A percentile compares a stretch with the other conserved stretches of the same genome.
Conservation (phyloP, 129 eudicot species). For the Tagetes erecta region DNA sequence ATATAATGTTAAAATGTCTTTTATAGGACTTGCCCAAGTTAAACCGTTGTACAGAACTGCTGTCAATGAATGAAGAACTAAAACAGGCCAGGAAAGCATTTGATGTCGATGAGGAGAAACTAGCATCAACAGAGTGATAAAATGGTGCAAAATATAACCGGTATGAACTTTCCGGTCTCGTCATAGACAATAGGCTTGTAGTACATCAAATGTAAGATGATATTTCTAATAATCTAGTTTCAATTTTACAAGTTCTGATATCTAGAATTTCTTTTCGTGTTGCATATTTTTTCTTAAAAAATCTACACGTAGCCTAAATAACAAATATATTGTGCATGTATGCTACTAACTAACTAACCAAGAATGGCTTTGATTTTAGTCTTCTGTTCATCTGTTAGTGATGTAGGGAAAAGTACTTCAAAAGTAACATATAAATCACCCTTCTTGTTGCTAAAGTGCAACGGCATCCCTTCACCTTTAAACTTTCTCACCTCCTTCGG, state of each 20-base stretch:
- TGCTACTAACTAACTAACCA: background rate
- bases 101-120: conserved; percentile 54
- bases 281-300: background rate
- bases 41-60: conserved; percentile 74
- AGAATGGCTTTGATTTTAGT: background rate
- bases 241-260: background rate
- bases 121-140: conserved; percentile 32
- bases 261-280: background rate
- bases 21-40: conserved; percentile 76
- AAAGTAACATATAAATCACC: conserved; percentile 85
- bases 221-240: background rate
- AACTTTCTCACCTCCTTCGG: conserved; percentile 91
- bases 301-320: background rate
- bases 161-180: background rate
- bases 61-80: conserved; percentile 89
- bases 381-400: conserved; percentile 86
- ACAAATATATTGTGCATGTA: background rate
- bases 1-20: background rate
- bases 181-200: background rate
- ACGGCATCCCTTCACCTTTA: conserved; percentile 99
- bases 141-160: background rate
- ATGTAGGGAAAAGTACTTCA: conserved; percentile 88
- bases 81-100: conserved; percentile 97
- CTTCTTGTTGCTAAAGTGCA: conserved; percentile 82
- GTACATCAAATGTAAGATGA: background rate